phyloP scores from a whole-genome alignment of 2,329 filamentous ascomycete genomes.

The Fusarium odoratissimum region DNA sequence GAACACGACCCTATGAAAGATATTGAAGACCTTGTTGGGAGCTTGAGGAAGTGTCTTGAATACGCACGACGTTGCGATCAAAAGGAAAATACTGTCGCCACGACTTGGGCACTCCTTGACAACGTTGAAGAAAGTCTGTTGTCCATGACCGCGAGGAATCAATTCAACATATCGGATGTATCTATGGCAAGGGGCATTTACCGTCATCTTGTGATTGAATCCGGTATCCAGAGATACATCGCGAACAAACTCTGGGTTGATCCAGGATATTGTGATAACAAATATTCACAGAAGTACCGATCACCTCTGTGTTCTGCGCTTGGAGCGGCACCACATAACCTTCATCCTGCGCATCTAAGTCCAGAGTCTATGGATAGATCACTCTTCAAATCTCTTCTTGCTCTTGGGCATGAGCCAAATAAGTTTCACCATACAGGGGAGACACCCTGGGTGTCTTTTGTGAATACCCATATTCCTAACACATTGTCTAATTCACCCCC shows the following conservation, averaged over 20 bases:
- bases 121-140: neutral
- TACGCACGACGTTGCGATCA: neutral
- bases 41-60: neutral
- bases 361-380: neutral
- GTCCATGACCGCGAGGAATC: neutral
- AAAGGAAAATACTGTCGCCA: neutral
- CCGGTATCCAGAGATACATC: neutral
- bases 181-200: neutral
- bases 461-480: neutral
- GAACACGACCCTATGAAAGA: neutral
- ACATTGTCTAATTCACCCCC: neutral
- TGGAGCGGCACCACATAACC: neutral
- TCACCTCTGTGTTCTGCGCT: neutral
- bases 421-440: neutral
- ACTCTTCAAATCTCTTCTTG: neutral
- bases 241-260: neutral
- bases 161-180: neutral
- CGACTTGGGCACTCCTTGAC: neutral
- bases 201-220: slow-evolving; percentile 13
- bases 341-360: neutral
- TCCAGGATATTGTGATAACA: neutral
- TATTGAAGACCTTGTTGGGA: neutral
- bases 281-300: neutral
- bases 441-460: neutral
- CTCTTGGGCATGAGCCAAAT: neutral